Evolutionary conservation across 225 moss, liverwort and hornwort species (phyloP).

Genomic region (Thuidium tamariscinum): DNA sequence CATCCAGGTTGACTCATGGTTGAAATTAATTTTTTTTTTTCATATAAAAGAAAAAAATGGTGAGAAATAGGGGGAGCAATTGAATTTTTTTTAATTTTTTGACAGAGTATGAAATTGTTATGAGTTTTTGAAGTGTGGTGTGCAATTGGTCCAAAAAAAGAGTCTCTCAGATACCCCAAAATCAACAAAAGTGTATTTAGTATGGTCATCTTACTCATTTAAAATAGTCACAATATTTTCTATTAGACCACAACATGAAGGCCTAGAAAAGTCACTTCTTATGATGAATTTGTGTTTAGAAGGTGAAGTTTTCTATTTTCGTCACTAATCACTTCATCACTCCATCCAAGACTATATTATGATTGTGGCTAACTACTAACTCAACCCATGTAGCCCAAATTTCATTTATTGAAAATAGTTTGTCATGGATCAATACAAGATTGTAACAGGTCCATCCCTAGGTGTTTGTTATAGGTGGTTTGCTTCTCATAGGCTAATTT

Average conservation of each 20-base stretch:
- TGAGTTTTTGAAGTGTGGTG: neutral
- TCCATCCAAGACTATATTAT: neutral
- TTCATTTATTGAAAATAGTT: neutral
- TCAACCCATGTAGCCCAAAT: neutral
- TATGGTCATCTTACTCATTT: neutral
- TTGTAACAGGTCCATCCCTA: neutral
- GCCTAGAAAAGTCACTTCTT: neutral
- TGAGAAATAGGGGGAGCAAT: neutral
- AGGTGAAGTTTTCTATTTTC: neutral
- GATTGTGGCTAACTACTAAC: neutral
- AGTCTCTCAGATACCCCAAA: fast-evolving
- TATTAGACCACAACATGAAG: neutral
- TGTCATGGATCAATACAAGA: neutral
- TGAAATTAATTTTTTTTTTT: neutral
- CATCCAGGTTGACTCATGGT: constrained; percentile 34
- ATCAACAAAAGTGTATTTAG: neutral
- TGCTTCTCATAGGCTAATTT: neutral
- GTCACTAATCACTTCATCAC: neutral
- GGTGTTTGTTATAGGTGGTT: fast-evolving
- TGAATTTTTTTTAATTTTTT: neutral
- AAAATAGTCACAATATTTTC: fast-evolving
- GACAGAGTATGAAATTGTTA: neutral
- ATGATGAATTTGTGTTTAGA: neutral
- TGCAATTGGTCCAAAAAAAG: neutral
- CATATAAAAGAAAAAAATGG: neutral